phyloP scores from a whole-genome alignment of 768 basidiomycete genomes.

The Russula sp. region DNA sequence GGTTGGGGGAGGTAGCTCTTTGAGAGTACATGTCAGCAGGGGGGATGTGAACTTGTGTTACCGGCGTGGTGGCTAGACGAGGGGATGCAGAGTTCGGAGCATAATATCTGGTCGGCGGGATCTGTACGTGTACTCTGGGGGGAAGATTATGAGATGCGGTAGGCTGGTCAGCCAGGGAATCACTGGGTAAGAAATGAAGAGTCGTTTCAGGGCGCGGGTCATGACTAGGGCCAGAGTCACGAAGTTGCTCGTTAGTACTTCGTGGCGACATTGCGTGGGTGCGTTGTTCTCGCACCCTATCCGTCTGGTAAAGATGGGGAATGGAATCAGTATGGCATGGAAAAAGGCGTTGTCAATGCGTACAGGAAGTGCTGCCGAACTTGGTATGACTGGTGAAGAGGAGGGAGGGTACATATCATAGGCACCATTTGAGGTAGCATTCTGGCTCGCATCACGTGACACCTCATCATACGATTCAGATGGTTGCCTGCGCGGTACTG shows the following conservation, averaged over 20 bases:
- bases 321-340: background rate
- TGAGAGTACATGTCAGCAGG: background rate
- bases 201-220: background rate
- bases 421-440: background rate
- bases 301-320: background rate
- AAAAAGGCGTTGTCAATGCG: background rate
- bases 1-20: background rate
- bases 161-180: background rate
- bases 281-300: background rate
- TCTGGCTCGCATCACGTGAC: background rate
- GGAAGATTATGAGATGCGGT: background rate
- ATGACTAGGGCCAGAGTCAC: background rate
- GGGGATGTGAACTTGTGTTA: background rate
- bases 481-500: background rate
- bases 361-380: background rate
- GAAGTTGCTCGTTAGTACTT: background rate
- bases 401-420: background rate
- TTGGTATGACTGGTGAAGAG: background rate
- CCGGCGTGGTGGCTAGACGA: background rate
- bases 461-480: background rate
- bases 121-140: conserved; percentile 4
- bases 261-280: background rate
- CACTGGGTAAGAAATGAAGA: background rate
- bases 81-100: background rate
- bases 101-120: conserved; percentile 9